Conservation (phyloP, 805 yeast species). For the Saccharomycopsis capsularis region DNA sequence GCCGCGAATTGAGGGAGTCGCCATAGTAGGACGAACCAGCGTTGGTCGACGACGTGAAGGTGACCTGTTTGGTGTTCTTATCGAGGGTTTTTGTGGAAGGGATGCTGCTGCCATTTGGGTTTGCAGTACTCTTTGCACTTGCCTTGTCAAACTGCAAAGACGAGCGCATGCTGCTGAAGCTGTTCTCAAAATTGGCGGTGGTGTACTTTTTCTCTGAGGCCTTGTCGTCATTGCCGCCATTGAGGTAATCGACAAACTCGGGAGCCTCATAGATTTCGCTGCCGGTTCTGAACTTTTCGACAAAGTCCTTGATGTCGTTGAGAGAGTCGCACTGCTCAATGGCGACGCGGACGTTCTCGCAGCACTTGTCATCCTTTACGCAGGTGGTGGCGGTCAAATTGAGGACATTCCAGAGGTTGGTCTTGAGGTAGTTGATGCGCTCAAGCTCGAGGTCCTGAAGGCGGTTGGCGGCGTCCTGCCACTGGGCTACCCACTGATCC, state of each 20-base stretch:
- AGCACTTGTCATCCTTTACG: conserved; percentile 70
- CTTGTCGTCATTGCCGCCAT: background rate
- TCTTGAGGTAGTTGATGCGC: conserved; percentile 59
- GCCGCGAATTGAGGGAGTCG: conserved; percentile 3
- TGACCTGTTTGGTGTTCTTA: conserved; percentile 9
- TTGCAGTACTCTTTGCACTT: background rate
- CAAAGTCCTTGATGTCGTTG: conserved; percentile 49
- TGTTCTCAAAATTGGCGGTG: conserved; percentile 18
- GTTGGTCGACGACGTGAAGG: conserved; percentile 17
- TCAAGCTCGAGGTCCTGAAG: conserved; percentile 67
- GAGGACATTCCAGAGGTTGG: conserved; percentile 72
- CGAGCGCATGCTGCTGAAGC: conserved; percentile 16
- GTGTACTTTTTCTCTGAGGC: background rate
- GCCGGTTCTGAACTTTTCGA: conserved; percentile 58
- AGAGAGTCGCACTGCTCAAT: conserved; percentile 63
- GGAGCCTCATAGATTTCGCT: conserved; percentile 52
- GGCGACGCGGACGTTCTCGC: conserved; percentile 59
- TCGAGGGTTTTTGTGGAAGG: too few species aligned
- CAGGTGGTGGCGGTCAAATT: conserved; percentile 70
- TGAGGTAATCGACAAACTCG: conserved; percentile 48
- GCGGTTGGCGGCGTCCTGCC: conserved; percentile 57
- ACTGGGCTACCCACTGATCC: conserved; percentile 62
- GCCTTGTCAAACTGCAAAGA: conserved; percentile 7
- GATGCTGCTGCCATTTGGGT: background rate
- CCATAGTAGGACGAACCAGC: conserved; percentile 7